Evolutionary conservation across 2,329 filamentous ascomycete species (phyloP), one percentile per base, ranked within the genome.

Genomic region (Aspergillus ruber): DNA sequence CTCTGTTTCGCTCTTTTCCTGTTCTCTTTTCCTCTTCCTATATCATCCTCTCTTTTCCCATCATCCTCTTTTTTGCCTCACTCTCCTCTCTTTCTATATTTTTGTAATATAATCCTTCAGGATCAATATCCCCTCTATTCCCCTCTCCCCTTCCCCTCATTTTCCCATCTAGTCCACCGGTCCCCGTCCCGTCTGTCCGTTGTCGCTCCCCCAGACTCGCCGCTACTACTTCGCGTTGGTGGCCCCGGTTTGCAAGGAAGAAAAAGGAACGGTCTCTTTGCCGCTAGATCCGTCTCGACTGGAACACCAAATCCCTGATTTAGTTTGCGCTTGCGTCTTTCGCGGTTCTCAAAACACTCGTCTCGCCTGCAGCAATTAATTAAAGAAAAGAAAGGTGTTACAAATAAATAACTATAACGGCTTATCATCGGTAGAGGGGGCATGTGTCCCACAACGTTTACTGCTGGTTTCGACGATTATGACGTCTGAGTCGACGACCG

Each of bases 401-500:
- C 25, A 29, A 29, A 29, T 29, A 29, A 29, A 29, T 29, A 9
- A 29, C n/a, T 36, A 17, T 10, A 15, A 39, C 15, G 36, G 36
- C 17, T 39, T 20, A 17, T 39, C 23, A 33, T 46, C 21, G 44
- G 51, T 50, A 61, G 55, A 65, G 60, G 62, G 25, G 63, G 64
- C 56, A 66, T 66, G 64, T 51, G 60, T 64, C 56, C 58, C 62
- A 54, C 61, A 48, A 45, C 48, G 55, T 52, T 52, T 49, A 40
- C 49, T 50, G 45, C 44, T 51, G 51, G 50, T 49, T 54, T 51
- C 58, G 52, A 54, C 53, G 56, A 61, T 54, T 61, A 68, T 67
- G 64, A 66, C 64, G 64, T 67, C 65, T 63, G 58, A 63, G 59
- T 46, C 56, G 48, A 29, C 25, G 25, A 60, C 59, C 50, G 55